Conservation (phyloP, 1,284 basidiomycete genomes). For the Naganishia sp. region DNA sequence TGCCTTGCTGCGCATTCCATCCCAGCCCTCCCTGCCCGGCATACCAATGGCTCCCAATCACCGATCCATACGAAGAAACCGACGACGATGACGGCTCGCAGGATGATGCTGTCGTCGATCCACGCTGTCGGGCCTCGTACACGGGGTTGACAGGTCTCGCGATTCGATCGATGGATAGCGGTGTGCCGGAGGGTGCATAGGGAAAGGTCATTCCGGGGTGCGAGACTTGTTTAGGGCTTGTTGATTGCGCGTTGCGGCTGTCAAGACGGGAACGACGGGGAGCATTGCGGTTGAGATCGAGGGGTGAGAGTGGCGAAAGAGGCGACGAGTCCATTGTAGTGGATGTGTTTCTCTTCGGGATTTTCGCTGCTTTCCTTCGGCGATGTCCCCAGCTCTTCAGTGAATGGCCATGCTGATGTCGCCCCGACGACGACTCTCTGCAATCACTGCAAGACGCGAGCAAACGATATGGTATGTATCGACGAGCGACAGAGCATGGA, state of each 20-base stretch:
- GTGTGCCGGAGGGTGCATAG: constrained; percentile 4
- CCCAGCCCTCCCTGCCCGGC: neutral
- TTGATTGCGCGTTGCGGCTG: neutral
- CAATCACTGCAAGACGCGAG: no score
- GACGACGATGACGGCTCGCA: constrained; percentile 7
- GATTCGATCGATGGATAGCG: constrained; percentile 6
- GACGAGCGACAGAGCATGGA: no score
- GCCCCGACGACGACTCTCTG: no score
- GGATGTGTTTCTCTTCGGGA: no score
- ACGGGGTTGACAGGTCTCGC: neutral
- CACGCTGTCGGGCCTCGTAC: neutral
- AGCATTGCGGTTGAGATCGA: constrained; percentile 6
- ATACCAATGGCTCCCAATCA: constrained; percentile 14
- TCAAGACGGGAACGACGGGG: constrained; percentile 1
- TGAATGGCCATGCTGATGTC: no score
- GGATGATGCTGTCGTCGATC: neutral
- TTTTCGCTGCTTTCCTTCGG: no score
- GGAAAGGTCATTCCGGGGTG: neutral
- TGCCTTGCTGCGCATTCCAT: constrained; percentile 8
- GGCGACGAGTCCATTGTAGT: neutral
- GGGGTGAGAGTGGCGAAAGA: constrained; percentile 7
- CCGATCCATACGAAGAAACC: constrained; percentile 17
- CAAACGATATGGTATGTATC: no score
- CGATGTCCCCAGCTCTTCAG: no score
- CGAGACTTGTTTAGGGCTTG: neutral